Base-by-base conservation (phyloP, 192 early-diverging fungal genomes). In the Gonapodya sp. region DNA sequence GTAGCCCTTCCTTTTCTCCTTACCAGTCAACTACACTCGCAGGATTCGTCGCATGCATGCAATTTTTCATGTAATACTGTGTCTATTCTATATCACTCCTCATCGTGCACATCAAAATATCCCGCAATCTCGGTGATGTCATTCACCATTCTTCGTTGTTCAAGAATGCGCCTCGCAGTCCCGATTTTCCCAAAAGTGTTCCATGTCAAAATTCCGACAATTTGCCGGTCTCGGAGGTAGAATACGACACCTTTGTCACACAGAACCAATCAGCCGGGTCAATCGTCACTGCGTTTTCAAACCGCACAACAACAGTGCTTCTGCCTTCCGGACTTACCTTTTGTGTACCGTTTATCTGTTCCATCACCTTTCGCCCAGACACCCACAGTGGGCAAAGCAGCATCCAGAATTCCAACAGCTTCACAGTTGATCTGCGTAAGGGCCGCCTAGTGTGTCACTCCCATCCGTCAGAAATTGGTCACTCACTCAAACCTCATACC, bases 111-210 rank as follows among this genome's bases (percentile, higher is more conserved):
- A 64, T 64, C 46, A 64, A 64, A 64, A 24, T 64, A 64, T 64
- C 46, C 46, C 24, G 46, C 46, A 16, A 64, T 64, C 24, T 64
- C 46, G 24, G 46, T 16, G 46, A 64, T 64, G 24, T 64, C 46
- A 24, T 64, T 8, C 46, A 64, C 46, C 46, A 64, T 64, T 64
- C 46, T 8, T 16, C 46, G 46, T 64, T 64, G 46, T 24, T 64
- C 46, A 24, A 64, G 46, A 64, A 92, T 85, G 80, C 89, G 85
- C 78, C 92, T 87, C 18, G 92, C 92, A 82, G 89, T 84, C 35
- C 89, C 88, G 16, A 91, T 84, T 81, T 91, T 88, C 36, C 89
- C 92, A 86, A 87, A 88, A 35, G 90, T 84, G 82, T 91, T 91
- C 85, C 88, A 91, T 46, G 88, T 82, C 82, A 91, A 64, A 1